These are phyloP conservation scores for Tetracentron sinense DNA, from an alignment of 164 flowering plant species.

Conservation along the genomic window DNA sequence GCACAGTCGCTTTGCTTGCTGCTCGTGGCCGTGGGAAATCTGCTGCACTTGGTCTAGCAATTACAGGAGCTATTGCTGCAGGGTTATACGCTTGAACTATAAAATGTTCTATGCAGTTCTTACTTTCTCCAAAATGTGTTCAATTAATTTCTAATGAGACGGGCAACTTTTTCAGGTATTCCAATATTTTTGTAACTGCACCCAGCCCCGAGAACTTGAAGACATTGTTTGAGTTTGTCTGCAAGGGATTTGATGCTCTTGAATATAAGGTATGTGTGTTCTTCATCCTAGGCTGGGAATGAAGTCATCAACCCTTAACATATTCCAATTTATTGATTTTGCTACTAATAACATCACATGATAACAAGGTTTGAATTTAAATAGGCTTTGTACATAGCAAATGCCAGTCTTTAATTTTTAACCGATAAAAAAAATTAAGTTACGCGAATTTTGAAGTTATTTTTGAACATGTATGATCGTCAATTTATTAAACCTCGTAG, in stretches of 20 bases:
- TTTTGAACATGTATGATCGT: no score
- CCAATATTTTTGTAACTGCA: conserved; percentile 91
- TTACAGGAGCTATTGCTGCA: conserved; percentile 96
- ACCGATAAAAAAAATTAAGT: no score
- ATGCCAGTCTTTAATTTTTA: no score
- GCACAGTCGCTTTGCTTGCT: conserved; percentile 86
- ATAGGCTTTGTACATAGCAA: no score
- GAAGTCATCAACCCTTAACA: no score
- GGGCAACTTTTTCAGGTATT: conserved; percentile 49
- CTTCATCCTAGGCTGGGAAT: no score
- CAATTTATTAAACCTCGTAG: no score
- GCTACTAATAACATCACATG: no score
- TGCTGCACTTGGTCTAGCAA: conserved; percentile 88
- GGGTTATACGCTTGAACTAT: conserved; percentile 46
- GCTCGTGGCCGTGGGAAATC: conserved; percentile 99
- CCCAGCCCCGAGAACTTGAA: conserved; percentile 96
- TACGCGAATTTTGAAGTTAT: no score
- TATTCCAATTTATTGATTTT: no score
- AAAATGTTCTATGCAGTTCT: background rate
- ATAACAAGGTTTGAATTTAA: no score
- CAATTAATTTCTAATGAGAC: background rate
- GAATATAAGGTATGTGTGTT: conserved; percentile 80
- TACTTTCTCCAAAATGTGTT: background rate
- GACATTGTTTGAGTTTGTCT: conserved; percentile 83
- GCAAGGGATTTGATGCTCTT: conserved; percentile 72